phyloP scores from a whole-genome alignment of 495 filamentous ascomycete species.

The Cryomyces antarcticus region DNA sequence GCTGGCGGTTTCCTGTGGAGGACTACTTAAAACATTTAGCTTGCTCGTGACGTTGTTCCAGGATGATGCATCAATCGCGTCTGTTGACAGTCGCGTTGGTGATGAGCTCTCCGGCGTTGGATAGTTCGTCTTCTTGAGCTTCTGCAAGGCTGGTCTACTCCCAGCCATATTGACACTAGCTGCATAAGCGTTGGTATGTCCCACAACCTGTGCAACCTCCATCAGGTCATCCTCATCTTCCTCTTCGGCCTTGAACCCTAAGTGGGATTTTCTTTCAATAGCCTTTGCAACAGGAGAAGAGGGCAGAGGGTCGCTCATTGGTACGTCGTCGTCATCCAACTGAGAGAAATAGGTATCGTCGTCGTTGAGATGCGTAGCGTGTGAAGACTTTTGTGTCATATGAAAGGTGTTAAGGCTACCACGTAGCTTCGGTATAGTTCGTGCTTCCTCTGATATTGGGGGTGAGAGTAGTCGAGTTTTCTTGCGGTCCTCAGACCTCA shows the following conservation, averaged over 20 bases:
- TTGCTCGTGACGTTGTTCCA: slow-evolving; percentile 81
- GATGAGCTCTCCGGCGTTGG: slow-evolving; percentile 60
- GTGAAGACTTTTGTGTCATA: slow-evolving; percentile 19
- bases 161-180: slow-evolving; percentile 73
- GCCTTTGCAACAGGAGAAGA: slow-evolving; percentile 77
- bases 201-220: slow-evolving; percentile 61
- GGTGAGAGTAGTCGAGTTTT: slow-evolving; percentile 70
- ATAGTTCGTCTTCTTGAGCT: slow-evolving; percentile 38
- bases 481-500: slow-evolving; percentile 52
- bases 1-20: slow-evolving; percentile 37
- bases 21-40: slow-evolving; percentile 64
- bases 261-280: slow-evolving; percentile 46
- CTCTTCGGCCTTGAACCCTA: slow-evolving; percentile 35
- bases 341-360: slow-evolving; percentile 33
- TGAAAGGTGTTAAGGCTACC: slow-evolving; percentile 22
- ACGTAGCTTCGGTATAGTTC: slow-evolving; percentile 21
- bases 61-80: slow-evolving; percentile 53
- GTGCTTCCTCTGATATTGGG: slow-evolving; percentile 28
- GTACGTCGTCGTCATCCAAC: slow-evolving; percentile 40
- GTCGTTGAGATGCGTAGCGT: slow-evolving; percentile 27
- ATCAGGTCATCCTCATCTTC: slow-evolving; percentile 59
- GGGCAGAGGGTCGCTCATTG: slow-evolving; percentile 66
- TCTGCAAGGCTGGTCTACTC: slow-evolving; percentile 57
- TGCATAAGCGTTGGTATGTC: slow-evolving; percentile 36
- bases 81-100: slow-evolving; percentile 36